phyloP scores from a whole-genome alignment of 148 eudicot species.

The Fagopyrum esculentum region DNA sequence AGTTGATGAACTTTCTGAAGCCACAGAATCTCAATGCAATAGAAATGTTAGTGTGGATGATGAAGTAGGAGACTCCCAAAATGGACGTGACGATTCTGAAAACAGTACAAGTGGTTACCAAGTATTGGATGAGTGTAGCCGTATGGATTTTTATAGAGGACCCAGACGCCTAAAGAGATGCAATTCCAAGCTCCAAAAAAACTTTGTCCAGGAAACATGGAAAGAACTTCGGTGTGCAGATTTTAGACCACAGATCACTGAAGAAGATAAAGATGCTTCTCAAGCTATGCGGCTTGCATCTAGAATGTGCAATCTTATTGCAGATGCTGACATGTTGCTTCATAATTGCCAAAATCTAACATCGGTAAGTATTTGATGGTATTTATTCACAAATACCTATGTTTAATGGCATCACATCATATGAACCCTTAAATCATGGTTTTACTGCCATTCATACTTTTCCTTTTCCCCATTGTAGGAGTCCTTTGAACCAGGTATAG shows the following conservation, averaged over 20 bases:
- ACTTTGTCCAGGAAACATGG: constrained; percentile 71
- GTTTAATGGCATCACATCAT: no score
- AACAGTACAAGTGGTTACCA: constrained; percentile 48
- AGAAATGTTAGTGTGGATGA: constrained; percentile 28
- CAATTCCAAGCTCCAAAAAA: constrained; percentile 17
- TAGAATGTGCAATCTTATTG: constrained; percentile 57
- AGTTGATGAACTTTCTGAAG: constrained; percentile 21
- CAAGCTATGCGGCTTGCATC: constrained; percentile 35
- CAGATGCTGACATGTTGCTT: constrained; percentile 72
- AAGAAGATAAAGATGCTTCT: constrained; percentile 42
- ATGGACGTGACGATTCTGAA: constrained; percentile 36
- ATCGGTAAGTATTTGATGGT: constrained; percentile 29
- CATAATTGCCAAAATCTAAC: constrained; percentile 38
- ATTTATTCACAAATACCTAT: not conserved
- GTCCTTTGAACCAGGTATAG: constrained; percentile 28
- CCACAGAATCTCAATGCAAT: constrained; percentile 19
- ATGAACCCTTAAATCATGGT: not conserved
- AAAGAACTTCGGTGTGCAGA: constrained; percentile 49
- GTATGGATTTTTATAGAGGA: constrained; percentile 52
- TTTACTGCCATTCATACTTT: not conserved
- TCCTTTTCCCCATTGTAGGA: constrained; percentile 32
- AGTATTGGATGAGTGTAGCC: constrained; percentile 89
- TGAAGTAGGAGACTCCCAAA: constrained; percentile 56
- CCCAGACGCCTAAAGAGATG: constrained; percentile 29
- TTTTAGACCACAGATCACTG: constrained; percentile 38